A percentile compares a stretch with the other conserved stretches of the same genome.
Conservation (phyloP, 345 rosid genomes). For the Citrus reticulata region DNA sequence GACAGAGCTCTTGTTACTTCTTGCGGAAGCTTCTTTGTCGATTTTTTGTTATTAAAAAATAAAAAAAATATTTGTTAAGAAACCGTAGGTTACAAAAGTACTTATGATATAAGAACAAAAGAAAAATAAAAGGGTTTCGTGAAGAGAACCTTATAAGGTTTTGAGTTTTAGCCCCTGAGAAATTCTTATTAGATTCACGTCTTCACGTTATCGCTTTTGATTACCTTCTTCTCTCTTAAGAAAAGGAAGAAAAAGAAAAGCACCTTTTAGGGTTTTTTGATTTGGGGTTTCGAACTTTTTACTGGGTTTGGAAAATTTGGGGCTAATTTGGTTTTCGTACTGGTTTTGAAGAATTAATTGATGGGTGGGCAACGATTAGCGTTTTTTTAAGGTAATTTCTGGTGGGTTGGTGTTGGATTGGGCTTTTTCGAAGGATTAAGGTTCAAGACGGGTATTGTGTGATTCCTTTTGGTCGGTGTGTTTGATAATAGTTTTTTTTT, state of each 20-base stretch:
- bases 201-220: conserved; percentile 52
- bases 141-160: conserved; percentile 34
- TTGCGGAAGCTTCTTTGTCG: conserved; percentile 38
- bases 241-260: not conserved
- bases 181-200: conserved; percentile 31
- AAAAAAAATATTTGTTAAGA: not conserved
- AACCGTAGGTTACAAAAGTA: conserved; percentile 9
- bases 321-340: conserved; percentile 10
- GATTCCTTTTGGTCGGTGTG: conserved; percentile 8
- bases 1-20: conserved; percentile 36
- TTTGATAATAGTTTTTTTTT: not conserved
- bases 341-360: conserved; percentile 14
- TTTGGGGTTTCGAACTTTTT: not conserved
- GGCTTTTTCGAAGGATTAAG: conserved; percentile 24
- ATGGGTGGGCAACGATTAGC: conserved; percentile 23
- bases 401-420: conserved; percentile 19
- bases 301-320: not conserved
- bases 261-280: not conserved
- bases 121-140: conserved; percentile 40
- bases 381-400: conserved; percentile 15
- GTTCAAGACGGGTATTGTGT: conserved; percentile 14
- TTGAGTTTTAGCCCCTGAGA: conserved; percentile 8
- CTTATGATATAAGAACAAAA: not conserved
- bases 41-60: conserved; percentile 17
- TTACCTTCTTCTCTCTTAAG: conserved; percentile 12